Conservation (phyloP, 176 grass and related monocot genomes). For the Rhynchospora breviuscula region DNA sequence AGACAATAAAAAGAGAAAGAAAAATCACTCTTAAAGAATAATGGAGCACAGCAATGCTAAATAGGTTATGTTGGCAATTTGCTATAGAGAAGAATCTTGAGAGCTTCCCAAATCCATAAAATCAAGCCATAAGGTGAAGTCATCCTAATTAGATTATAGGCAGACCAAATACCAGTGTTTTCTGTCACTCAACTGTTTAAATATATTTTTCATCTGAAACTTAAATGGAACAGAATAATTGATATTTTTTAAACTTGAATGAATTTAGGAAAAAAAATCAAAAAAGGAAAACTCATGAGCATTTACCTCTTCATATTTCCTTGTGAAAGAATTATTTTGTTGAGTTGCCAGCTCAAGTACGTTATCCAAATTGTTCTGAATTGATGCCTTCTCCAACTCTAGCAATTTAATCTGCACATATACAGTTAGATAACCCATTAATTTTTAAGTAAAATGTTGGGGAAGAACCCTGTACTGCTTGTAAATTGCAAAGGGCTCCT, state of each 20-base stretch:
- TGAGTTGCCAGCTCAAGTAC: constrained; percentile 69
- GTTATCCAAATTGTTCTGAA: constrained; percentile 74
- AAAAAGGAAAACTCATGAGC: neutral
- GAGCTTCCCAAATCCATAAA: neutral
- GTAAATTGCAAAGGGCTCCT: neutral
- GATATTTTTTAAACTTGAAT: neutral
- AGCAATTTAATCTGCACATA: constrained; percentile 63
- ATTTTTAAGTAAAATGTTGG: neutral
- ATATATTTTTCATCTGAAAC: neutral
- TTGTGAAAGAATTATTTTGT: constrained; percentile 55
- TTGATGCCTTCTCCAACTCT: constrained; percentile 66
- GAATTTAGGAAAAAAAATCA: neutral
- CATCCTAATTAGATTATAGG: neutral
- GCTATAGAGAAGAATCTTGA: constrained; percentile 1
- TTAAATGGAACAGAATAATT: neutral
- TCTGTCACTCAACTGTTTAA: neutral
- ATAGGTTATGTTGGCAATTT: neutral
- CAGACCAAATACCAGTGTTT: neutral
- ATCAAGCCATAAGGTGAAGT: neutral
- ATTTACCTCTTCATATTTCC: constrained; percentile 75
- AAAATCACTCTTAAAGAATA: neutral
- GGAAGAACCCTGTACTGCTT: neutral
- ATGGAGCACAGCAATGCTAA: neutral
- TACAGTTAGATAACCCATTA: constrained; percentile 10
- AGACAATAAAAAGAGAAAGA: constrained; percentile 21